These are phyloP conservation scores for Orbilia ellipsospora DNA, from an alignment of 2,329 filamentous ascomycete species.

Conservation along the genomic window DNA sequence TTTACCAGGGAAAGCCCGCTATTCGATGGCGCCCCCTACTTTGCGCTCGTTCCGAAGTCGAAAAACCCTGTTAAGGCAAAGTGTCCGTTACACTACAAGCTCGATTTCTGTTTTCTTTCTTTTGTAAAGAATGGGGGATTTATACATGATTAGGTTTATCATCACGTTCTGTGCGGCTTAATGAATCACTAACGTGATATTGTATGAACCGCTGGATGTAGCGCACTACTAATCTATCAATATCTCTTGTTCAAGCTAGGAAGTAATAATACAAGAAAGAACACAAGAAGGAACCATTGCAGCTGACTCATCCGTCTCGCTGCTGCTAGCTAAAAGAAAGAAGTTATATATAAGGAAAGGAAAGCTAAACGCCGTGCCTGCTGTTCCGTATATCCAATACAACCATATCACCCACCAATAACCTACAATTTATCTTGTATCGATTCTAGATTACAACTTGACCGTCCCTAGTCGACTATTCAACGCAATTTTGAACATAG, in stretches of 20 bases:
- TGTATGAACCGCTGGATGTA: too few species aligned
- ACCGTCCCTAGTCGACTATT: too few species aligned
- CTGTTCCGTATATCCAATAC: conserved; percentile 15
- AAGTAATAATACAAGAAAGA: too few species aligned
- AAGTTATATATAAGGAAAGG: conserved; percentile 2
- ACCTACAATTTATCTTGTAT: conserved; percentile 5
- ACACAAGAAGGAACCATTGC: too few species aligned
- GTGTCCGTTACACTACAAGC: conserved; percentile 53
- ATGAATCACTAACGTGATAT: too few species aligned
- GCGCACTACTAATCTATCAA: too few species aligned
- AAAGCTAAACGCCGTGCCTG: conserved; percentile 19
- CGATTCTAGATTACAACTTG: too few species aligned
- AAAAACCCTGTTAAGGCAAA: conserved; percentile 52
- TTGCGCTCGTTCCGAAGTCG: conserved; percentile 6
- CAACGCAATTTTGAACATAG: neutral
- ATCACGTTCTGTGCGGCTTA: too few species aligned
- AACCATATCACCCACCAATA: conserved; percentile 11
- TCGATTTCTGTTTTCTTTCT: conserved; percentile 23
- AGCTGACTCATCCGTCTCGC: too few species aligned
- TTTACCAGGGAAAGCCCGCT: conserved; percentile 36
- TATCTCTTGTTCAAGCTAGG: too few species aligned
- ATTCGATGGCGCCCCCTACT: neutral
- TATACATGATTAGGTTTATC: neutral
- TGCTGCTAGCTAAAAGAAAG: neutral
- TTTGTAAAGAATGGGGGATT: neutral